Evolutionary conservation across 2,329 filamentous ascomycete genomes (phyloP).

Genomic region (Arachnomyces sp.): DNA sequence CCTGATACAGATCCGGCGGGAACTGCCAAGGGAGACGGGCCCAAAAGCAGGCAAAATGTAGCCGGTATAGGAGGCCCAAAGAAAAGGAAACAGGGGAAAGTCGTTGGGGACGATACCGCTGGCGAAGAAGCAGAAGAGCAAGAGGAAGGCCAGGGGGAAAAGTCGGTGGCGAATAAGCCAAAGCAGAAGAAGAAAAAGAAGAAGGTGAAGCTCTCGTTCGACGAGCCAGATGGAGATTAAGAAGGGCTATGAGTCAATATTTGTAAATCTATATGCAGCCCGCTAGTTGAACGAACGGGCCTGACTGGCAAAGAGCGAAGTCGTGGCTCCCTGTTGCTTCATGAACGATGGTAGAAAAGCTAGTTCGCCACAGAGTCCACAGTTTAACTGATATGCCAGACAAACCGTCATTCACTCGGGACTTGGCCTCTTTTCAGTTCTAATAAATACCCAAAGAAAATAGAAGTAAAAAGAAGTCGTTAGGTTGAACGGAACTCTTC

Average conservation of each 20-base stretch:
- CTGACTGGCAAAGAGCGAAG: no score
- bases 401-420: background rate
- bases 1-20: conserved; percentile 11
- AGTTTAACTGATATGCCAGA: background rate
- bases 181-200: conserved; percentile 31
- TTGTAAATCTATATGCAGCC: no score
- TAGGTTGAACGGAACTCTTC: background rate
- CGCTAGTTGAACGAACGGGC: background rate
- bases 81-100: conserved; percentile 36
- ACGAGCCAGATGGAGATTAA: conserved; percentile 23
- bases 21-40: conserved; percentile 1
- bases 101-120: conserved; percentile 29
- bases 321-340: no score
- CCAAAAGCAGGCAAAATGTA: conserved; percentile 26
- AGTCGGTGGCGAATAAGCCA: conserved; percentile 23
- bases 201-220: conserved; percentile 42
- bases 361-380: background rate
- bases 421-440: no score
- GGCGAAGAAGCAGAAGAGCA: conserved; percentile 10
- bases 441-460: no score
- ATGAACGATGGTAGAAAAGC: background rate
- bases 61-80: conserved; percentile 34
- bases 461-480: background rate
- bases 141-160: conserved; percentile 17
- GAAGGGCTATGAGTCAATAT: no score